Evolutionary conservation across 2,329 filamentous ascomycete species (phyloP), one percentile per base, ranked within the genome.

Genomic region (Trichophyton schoenleinii): DNA sequence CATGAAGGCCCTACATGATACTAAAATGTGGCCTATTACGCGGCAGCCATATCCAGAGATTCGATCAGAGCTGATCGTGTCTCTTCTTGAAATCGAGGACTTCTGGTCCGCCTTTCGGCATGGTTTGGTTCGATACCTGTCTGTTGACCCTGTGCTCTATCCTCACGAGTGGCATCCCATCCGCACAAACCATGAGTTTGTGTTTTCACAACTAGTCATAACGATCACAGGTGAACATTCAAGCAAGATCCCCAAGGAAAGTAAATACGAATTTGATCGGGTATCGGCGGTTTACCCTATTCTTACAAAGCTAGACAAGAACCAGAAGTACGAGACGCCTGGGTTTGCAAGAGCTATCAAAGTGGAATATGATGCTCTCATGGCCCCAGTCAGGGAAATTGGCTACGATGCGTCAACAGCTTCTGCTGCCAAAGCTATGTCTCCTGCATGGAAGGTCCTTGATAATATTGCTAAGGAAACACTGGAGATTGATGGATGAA

Each of bases 31-130:
- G 74, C 77, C 79, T 0, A 64, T 80, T 7, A 74, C 78, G 34
- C 75, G 77, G 15, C 83, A 85, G 63, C 84, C 84, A 0, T 78
- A 79, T 41, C 74, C 81, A 0, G 75, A 78, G 13, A 66, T 85
- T 0, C 76, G 82, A 7, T 77, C 83, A 61, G 78, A 82, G 41
- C 68, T 83, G 4, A 78, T 83, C 52, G 71, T 80, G 3, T 73
- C 75, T 8, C 71, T 81, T 2, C 72, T 84, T 13, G 68, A 74
- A 0, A 68, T 68, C 0, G 71, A 73, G 9, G 68, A 77, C 5
- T 81, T 76, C 63, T 70, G 73, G n/a, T 66, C 70, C 4, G 81
- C 81, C 3, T 79, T 81, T 64, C 67, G 76, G 3, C 79, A 84
- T 3, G 77, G 77, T 3, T 72, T 80, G 2, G 78, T 81, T 61